Evolutionary conservation across 1,284 basidiomycete genomes (phyloP), one percentile per base, ranked within the genome.

Genomic region (Blastosporella zonata): DNA sequence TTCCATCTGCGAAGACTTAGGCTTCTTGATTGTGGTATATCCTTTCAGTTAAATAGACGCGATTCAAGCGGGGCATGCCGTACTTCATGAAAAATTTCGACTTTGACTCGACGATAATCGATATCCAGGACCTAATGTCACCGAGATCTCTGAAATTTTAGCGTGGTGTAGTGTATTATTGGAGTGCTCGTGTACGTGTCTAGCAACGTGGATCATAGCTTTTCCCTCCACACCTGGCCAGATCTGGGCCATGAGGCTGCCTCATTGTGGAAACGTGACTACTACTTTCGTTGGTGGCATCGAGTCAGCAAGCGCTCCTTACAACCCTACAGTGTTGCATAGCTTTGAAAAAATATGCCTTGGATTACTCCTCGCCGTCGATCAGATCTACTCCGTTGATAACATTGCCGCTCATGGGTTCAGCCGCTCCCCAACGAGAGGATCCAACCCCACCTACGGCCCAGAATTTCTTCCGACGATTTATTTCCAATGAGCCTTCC

Each of bases 251-350:
- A 56, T 38, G 49, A 51, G 46, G 38, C 23, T 13, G 36, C 43
- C 42, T 47, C 49, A n/a, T 49, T 46, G 46, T 10, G 2, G n/a
- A n/a, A 38, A 40, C 21, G 47, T 56, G 55, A 56, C 49, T 33
- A 43, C 46, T 27, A 22, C 25, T 34, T 34, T 3, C 15, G 5
- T 34, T 31, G 6, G 13, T 13, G 25, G 25, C 10, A 10, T 31
- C 29, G 13, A n/a, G 13, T 31, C 29, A 31, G 33, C 6, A 34
- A 18, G 25, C n/a, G 12, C 39, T 42, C 35, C 17, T 18, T 34
- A 10, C 23, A 27, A 22, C 12, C 42, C 15, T 17, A 13, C 10
- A 10, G n/a, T 17, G 10, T 46, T 46, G 50, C 46, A 56, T 44
- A 54, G 52, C 45, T 52, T 47, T 46, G 2, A 41, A 9, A n/a